Percentiles rank a stretch among this genome's conserved stretches.
phyloP scores from a whole-genome alignment of 2,329 filamentous ascomycete genomes.

The Lachnellula suecica region DNA sequence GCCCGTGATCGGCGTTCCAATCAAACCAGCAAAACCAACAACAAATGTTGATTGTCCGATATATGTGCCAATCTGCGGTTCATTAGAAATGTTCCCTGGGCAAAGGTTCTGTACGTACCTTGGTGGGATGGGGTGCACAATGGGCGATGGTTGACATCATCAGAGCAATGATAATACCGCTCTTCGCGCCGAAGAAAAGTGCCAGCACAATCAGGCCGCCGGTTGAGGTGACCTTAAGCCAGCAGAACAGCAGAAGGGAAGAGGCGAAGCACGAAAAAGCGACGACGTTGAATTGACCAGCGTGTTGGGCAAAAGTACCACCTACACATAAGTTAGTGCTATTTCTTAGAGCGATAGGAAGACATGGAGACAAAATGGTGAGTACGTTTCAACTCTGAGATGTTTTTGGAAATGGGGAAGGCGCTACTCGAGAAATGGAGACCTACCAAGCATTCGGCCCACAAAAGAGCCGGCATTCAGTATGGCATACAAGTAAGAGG shows the following conservation, averaged over 20 bases:
- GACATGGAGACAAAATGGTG: too few relatives aligned
- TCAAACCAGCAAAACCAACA: slow-evolving; percentile 61
- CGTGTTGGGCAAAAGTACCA: slow-evolving; percentile 34
- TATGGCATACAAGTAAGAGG: slow-evolving; percentile 23
- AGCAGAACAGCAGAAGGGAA: slow-evolving; percentile 32
- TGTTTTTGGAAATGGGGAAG: too few relatives aligned
- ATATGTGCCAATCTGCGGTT: slow-evolving; percentile 68
- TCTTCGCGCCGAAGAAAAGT: slow-evolving; percentile 34
- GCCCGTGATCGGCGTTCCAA: slow-evolving; percentile 66
- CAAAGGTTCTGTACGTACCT: slow-evolving; percentile 6
- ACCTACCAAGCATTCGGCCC: too few relatives aligned
- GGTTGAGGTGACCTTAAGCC: slow-evolving; percentile 25
- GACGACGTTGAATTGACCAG: slow-evolving; percentile 34
- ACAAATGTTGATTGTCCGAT: slow-evolving; percentile 65
- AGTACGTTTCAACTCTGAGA: too few relatives aligned
- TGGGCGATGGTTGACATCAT: slow-evolving; percentile 3
- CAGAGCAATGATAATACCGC: slow-evolving; percentile 34
- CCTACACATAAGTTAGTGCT: too few relatives aligned
- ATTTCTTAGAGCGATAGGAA: too few relatives aligned
- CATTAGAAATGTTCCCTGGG: slow-evolving; percentile 45
- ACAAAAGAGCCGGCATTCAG: slow-evolving; percentile 33
- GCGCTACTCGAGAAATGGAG: too few relatives aligned
- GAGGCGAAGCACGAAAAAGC: slow-evolving; percentile 24
- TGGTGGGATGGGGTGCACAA: neutral
- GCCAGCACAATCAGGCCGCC: slow-evolving; percentile 33